Evolutionary conservation across 176 grass and related monocot genomes (phyloP).

Genomic region (Musa schizocarpa): DNA sequence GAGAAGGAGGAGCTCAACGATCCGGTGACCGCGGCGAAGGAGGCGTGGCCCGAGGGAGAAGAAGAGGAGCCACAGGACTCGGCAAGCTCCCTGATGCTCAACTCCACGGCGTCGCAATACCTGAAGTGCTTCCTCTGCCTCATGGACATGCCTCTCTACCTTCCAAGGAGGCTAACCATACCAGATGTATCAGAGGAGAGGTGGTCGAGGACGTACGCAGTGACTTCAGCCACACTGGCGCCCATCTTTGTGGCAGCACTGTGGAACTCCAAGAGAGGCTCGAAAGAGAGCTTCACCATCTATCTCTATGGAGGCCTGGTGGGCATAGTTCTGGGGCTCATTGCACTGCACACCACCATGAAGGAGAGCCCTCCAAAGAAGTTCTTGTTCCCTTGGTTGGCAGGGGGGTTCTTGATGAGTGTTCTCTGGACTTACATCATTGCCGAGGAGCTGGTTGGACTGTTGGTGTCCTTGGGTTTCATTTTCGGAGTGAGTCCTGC

Average conservation of each 20-base stretch:
- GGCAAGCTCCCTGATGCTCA: background rate
- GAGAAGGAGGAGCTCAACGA: conserved; percentile 10
- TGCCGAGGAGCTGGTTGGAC: conserved; percentile 65
- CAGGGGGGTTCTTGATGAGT: conserved; percentile 76
- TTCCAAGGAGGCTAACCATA: conserved; percentile 73
- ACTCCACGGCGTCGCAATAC: background rate
- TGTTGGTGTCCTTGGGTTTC: conserved; percentile 61
- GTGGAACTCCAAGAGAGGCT: conserved; percentile 32
- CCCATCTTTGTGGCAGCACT: conserved; percentile 42
- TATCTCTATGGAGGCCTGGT: conserved; percentile 16
- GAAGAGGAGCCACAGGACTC: background rate
- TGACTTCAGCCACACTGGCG: conserved; percentile 47
- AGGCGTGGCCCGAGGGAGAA: background rate
- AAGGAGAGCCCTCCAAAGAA: conserved; percentile 4
- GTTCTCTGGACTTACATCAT: conserved; percentile 75
- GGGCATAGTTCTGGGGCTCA: conserved; percentile 14
- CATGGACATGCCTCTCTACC: conserved; percentile 56
- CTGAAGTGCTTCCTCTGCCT: conserved; percentile 19
- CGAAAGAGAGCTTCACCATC: conserved; percentile 6
- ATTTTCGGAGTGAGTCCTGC: conserved; percentile 47
- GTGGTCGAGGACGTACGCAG: conserved; percentile 32
- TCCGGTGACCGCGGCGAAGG: background rate
- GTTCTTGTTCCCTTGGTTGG: conserved; percentile 47
- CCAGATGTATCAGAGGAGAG: conserved; percentile 64
- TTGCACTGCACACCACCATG: conserved; percentile 33